Percentiles rank a stretch among this genome's conserved stretches.
phyloP scores from a whole-genome alignment of 768 basidiomycete species.

The Panus rudis region DNA sequence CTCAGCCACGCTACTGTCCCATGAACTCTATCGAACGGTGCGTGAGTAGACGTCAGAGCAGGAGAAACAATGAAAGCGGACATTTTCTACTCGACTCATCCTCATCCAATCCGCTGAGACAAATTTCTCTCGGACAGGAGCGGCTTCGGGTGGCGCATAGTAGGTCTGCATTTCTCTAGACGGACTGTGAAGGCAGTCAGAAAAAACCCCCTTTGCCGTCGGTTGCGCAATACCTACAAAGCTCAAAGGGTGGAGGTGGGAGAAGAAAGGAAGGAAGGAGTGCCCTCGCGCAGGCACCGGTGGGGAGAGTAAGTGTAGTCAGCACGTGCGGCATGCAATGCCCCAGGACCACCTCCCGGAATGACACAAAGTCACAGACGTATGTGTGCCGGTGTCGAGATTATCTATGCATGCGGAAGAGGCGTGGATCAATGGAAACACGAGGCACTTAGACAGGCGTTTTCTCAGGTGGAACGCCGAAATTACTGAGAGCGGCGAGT shows the following conservation, averaged over 20 bases:
- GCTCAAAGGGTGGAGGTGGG: slow-evolving; percentile 9
- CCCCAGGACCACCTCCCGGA: neutral
- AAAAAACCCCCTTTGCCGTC: no score
- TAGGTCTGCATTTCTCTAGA: slow-evolving; percentile 18
- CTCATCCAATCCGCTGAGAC: slow-evolving; percentile 19
- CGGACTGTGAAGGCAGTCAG: no score
- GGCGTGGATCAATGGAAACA: neutral
- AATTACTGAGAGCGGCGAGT: no score
- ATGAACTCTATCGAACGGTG: slow-evolving; percentile 11
- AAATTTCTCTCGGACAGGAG: no score
- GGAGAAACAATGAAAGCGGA: slow-evolving; percentile 6
- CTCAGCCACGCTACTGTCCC: slow-evolving; percentile 5
- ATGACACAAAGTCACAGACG: neutral
- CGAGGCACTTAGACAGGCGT: slow-evolving; percentile 1
- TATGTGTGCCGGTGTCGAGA: no score
- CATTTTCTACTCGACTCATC: slow-evolving; percentile 13
- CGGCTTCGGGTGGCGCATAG: slow-evolving; percentile 13
- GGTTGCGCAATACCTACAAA: slow-evolving; percentile 3
- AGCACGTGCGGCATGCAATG: neutral
- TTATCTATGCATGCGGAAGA: no score
- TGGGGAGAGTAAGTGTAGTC: neutral
- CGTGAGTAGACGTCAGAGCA: neutral
- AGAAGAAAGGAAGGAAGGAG: slow-evolving; percentile 15
- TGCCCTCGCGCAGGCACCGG: neutral
- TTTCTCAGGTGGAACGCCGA: no score